A percentile compares a stretch with the other conserved stretches of the same genome.
These are phyloP conservation scores for Alternaria triticina DNA, from an alignment of 2,329 filamentous ascomycete genomes.

Conservation along the genomic window DNA sequence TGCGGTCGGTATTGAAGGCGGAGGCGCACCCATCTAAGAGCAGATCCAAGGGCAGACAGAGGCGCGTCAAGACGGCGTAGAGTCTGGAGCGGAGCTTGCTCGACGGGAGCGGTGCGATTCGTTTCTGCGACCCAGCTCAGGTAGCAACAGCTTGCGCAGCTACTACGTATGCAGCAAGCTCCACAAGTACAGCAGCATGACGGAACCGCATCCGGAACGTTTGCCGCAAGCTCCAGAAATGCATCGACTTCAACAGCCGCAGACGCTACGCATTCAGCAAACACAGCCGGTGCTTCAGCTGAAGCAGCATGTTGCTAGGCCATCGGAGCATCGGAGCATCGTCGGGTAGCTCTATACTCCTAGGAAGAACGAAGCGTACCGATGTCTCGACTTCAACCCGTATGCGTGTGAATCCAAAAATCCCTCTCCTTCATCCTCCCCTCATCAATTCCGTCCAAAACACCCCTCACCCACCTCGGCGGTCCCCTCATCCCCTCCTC, in stretches of 20 bases:
- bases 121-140: background rate
- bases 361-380: too few relatives aligned
- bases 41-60: background rate
- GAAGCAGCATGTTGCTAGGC: background rate
- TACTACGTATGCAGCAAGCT: too few relatives aligned
- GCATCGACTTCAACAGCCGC: too few relatives aligned
- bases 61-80: background rate
- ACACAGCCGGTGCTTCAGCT: too few relatives aligned
- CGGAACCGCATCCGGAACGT: too few relatives aligned
- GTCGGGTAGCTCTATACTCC: background rate
- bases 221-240: too few relatives aligned
- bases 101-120: background rate
- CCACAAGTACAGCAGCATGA: too few relatives aligned
- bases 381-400: slow-evolving; percentile 7
- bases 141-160: too few relatives aligned
- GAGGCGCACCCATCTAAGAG: background rate
- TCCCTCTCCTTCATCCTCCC: slow-evolving; percentile 35
- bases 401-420: slow-evolving; percentile 36
- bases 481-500: slow-evolving; percentile 13
- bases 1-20: background rate
- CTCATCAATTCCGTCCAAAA: slow-evolving; percentile 35
- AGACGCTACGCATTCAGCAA: too few relatives aligned
- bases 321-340: background rate
- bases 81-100: background rate
- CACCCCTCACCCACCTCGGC: slow-evolving; percentile 32